phyloP scores from a whole-genome alignment of 2,329 filamentous ascomycete species.

The Hawksworthiomyces lignivorus region DNA sequence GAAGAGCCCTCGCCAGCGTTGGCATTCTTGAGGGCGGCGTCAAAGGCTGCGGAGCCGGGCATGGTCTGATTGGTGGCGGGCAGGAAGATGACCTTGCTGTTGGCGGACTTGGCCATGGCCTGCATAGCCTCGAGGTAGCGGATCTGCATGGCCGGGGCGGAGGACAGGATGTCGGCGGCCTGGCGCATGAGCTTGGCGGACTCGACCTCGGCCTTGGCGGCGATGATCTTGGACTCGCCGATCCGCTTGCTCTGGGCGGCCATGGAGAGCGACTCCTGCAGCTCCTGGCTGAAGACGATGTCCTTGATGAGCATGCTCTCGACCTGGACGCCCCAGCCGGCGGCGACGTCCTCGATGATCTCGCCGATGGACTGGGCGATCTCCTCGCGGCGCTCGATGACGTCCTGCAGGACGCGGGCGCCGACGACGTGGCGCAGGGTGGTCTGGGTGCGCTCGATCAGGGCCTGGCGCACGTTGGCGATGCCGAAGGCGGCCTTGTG shows the following conservation, averaged over 20 bases:
- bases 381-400: conserved; percentile 97
- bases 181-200: conserved; percentile 87
- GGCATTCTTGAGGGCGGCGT: conserved; percentile 33
- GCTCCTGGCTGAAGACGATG: conserved; percentile 91
- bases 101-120: conserved; percentile 91
- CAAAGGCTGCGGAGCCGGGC: conserved; percentile 31
- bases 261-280: conserved; percentile 96
- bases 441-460: conserved; percentile 95
- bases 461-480: conserved; percentile 87
- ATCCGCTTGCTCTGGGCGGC: conserved; percentile 97
- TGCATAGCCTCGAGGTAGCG: conserved; percentile 98
- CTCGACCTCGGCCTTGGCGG: conserved; percentile 94
- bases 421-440: conserved; percentile 90
- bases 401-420: conserved; percentile 90
- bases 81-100: conserved; percentile 80
- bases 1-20: conserved; percentile 36
- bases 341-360: conserved; percentile 93
- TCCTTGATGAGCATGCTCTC: conserved; percentile 99
- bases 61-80: conserved; percentile 59
- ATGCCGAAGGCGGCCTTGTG: conserved; percentile 98
- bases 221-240: conserved; percentile 97
- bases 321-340: conserved; percentile 90
- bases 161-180: conserved; percentile 87
- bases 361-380: conserved; percentile 91
- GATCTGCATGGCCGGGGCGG: conserved; percentile 96